Percentiles rank a stretch among this genome's conserved stretches.
Evolutionary conservation across 2,329 filamentous ascomycete species (phyloP).

Genomic region (Diaporthe sp.): DNA sequence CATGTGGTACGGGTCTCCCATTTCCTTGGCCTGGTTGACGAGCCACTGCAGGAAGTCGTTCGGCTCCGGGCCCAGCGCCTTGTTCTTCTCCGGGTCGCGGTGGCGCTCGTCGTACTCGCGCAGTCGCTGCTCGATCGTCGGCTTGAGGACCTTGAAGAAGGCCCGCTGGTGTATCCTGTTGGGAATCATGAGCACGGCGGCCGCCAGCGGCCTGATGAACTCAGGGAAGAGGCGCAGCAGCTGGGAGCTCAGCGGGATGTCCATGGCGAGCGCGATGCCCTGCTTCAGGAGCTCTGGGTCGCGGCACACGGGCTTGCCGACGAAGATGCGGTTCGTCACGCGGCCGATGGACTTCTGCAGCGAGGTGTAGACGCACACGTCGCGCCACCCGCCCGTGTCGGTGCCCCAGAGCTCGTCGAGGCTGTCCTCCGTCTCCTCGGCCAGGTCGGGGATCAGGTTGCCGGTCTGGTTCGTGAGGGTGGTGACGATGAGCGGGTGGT

Average conservation of each 20-base stretch:
- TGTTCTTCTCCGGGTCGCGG: conserved; percentile 35
- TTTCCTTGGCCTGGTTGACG: conserved; percentile 34
- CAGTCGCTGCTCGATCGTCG: conserved; percentile 42
- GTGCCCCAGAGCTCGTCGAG: conserved; percentile 48
- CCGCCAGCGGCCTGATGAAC: conserved; percentile 40
- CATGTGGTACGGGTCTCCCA: conserved; percentile 23
- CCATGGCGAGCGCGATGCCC: conserved; percentile 35
- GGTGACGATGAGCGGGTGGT: conserved; percentile 49
- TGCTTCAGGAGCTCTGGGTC: conserved; percentile 33
- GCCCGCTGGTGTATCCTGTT: conserved; percentile 40
- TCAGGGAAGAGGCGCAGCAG: conserved; percentile 41
- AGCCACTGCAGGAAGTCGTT: conserved; percentile 42
- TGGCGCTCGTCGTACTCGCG: conserved; percentile 37
- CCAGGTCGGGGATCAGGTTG: conserved; percentile 47
- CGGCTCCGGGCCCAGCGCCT: conserved; percentile 33
- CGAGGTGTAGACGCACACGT: conserved; percentile 50
- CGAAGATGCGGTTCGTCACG: conserved; percentile 48
- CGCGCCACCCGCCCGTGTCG: conserved; percentile 46
- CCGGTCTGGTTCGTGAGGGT: conserved; percentile 49
- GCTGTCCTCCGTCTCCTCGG: conserved; percentile 47
- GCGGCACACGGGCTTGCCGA: conserved; percentile 48
- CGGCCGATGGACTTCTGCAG: conserved; percentile 48
- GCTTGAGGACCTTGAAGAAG: conserved; percentile 39
- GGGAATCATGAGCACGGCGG: conserved; percentile 40
- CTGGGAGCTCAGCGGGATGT: conserved; percentile 38